Conservation (phyloP, 2,329 filamentous ascomycete genomes). For the Phaeosphaeriaceae sp. region DNA sequence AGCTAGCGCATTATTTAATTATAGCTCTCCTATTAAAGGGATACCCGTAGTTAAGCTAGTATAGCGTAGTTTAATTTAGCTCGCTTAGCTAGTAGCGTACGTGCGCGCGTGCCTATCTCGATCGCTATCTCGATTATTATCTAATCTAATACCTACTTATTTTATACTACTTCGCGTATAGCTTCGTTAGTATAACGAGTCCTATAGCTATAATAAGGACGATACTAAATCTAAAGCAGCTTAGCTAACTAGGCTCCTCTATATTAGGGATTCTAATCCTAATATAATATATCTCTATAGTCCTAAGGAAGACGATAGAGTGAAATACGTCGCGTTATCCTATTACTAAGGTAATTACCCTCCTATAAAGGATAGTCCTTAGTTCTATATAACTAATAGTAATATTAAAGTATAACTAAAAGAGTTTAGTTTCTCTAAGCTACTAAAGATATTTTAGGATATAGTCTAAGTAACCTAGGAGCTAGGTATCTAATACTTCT, state of each 20-base stretch:
- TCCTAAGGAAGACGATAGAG: conserved; percentile 4
- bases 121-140: too few species aligned
- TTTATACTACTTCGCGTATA: conserved; percentile 14
- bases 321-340: conserved; percentile 20
- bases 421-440: conserved; percentile 16
- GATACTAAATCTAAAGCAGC: conserved; percentile 2
- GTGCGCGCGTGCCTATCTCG: too few species aligned
- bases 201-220: conserved; percentile 9
- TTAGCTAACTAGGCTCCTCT: conserved; percentile 17
- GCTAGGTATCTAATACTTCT: conserved; percentile 8
- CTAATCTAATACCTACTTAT: too few species aligned
- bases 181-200: conserved; percentile 12
- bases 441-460: conserved; percentile 12
- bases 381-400: conserved; percentile 17
- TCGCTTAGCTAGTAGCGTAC: too few species aligned
- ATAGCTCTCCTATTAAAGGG: too few species aligned
- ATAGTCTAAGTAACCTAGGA: conserved; percentile 1
- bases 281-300: conserved; percentile 14
- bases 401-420: conserved; percentile 9
- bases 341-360: conserved; percentile 24
- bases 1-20: too few species aligned
- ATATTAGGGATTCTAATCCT: conserved; percentile 12
- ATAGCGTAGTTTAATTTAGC: too few species aligned
- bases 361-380: conserved; percentile 4
- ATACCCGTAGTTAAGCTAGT: too few species aligned